Percentiles rank a stretch among this genome's conserved stretches.
phyloP scores from a whole-genome alignment of 352 stramenopile genomes.

The Halophytophthora polymorphica region DNA sequence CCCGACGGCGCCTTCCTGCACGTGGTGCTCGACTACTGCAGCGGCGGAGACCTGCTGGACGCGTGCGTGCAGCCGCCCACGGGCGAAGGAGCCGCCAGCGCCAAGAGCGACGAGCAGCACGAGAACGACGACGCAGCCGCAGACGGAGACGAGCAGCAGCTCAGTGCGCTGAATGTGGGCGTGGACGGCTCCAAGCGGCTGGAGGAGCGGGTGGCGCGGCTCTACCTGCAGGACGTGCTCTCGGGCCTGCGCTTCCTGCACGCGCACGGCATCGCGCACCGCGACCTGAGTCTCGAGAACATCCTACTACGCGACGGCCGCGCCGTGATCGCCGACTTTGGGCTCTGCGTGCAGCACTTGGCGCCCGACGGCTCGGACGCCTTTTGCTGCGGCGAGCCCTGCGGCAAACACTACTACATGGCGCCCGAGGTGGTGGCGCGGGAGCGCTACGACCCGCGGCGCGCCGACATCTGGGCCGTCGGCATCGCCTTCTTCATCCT shows the following conservation, averaged over 20 bases:
- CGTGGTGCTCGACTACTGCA: constrained; percentile 78
- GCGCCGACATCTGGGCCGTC: constrained; percentile 91
- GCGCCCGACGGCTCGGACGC: constrained; percentile 15
- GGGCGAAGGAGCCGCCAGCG: background rate
- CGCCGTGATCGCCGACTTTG: constrained; percentile 71
- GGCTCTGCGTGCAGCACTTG: constrained; percentile 55
- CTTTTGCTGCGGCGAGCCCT: constrained; percentile 57
- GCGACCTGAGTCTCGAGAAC: constrained; percentile 98
- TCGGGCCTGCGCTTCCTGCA: constrained; percentile 65
- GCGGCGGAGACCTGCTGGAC: constrained; percentile 69
- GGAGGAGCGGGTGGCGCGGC: constrained; percentile 40
- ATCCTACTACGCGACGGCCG: constrained; percentile 82
- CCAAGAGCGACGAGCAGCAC: background rate
- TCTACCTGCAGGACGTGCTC: constrained; percentile 71
- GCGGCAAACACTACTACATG: constrained; percentile 97
- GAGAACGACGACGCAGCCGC: constrained; percentile 3
- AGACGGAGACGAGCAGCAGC: constrained; percentile 1
- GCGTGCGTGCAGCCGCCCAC: constrained; percentile 31
- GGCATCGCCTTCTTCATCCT: constrained; percentile 95
- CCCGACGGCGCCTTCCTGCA: constrained; percentile 44
- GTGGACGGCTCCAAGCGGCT: constrained; percentile 30
- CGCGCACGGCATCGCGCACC: constrained; percentile 78
- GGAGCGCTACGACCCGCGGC: constrained; percentile 89
- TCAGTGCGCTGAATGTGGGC: constrained; percentile 16
- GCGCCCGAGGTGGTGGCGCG: constrained; percentile 90